These are phyloP conservation scores for Rheum nobile DNA, from an alignment of 148 eudicot genomes.

Conservation along the genomic window DNA sequence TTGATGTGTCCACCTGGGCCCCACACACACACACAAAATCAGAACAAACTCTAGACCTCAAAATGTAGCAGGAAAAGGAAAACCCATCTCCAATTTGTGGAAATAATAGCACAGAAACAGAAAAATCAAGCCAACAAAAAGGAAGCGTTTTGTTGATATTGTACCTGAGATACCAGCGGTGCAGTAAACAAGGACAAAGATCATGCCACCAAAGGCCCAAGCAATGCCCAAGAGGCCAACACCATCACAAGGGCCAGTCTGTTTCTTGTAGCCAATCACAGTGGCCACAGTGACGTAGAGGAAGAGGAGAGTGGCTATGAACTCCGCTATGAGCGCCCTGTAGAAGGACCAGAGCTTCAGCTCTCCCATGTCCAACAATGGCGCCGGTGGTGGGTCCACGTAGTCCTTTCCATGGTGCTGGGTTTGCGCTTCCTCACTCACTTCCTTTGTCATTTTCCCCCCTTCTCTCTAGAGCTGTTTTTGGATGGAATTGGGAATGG, in stretches of 20 bases:
- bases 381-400: constrained; percentile 91
- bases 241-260: constrained; percentile 52
- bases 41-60: background rate
- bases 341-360: constrained; percentile 80
- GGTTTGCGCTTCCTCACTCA: constrained; percentile 37
- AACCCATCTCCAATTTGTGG: constrained; percentile 6
- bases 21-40: background rate
- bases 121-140: background rate
- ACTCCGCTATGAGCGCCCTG: constrained; percentile 87
- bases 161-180: constrained; percentile 92
- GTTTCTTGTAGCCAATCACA: constrained; percentile 76
- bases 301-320: constrained; percentile 75
- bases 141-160: background rate
- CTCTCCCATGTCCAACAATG: constrained; percentile 59
- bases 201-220: constrained; percentile 97
- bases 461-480: background rate
- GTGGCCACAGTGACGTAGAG: constrained; percentile 75
- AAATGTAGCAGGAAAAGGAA: too few relatives aligned
- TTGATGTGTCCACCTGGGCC: constrained; percentile 80
- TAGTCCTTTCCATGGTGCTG: constrained; percentile 57
- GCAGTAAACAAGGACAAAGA: constrained; percentile 87
- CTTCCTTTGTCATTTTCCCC: constrained; percentile 57
- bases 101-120: background rate
- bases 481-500: too few relatives aligned
- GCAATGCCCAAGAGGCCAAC: constrained; percentile 88